Evolutionary conservation across 2,329 filamentous ascomycete genomes (phyloP), one percentile per base, ranked within the genome.

Genomic region (Neonectria hederae): DNA sequence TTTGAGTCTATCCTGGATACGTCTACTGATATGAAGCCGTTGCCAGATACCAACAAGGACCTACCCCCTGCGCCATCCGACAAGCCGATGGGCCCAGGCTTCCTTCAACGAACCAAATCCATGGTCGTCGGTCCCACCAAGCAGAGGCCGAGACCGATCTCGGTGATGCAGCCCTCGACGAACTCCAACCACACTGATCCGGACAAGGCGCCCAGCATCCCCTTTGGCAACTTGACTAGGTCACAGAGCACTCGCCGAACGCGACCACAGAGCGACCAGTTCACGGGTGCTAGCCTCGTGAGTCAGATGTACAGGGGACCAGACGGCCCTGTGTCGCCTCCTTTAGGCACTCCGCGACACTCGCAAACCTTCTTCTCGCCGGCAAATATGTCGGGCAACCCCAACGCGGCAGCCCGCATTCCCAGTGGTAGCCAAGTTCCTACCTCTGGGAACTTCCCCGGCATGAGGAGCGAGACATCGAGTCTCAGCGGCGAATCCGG

Each of bases 1-100:
- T 98, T 97, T 71, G 95, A 99, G 81, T 90, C 93, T 66, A 97
- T 98, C 65, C 85, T 97, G 43, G 93, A 97, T 76, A 92, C 93
- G 78, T 92, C 91, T 9, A 87, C 88, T 55, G 87, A 90, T 60
- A 72, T 78, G 59, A 76, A 78, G 62, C 74, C 73, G 26, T 74
- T 71, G 28, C 69, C 73, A 43, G 86, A 91, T 75, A 86, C 84
- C 40, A 90, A 96, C 78, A 97, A 97, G 79, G 94, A 96, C n/a
- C 87, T 97, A 19, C 92, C 93, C 6, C 87, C 92, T 2, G 89
- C 93, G 1, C 86, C 83, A 75, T 79, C 56, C 64, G 73, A 75
- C 10, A 77, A 76, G 58, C 70, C 72, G 24, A 76, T 78, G 40
- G 81, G 82, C 11, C 77, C 81, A 17, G 86, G 85, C 8, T 79